Percentiles rank a stretch among this genome's conserved stretches.
Conservation (phyloP, 163 green algal genomes). For the Chlamydomonas reinhardtii region DNA sequence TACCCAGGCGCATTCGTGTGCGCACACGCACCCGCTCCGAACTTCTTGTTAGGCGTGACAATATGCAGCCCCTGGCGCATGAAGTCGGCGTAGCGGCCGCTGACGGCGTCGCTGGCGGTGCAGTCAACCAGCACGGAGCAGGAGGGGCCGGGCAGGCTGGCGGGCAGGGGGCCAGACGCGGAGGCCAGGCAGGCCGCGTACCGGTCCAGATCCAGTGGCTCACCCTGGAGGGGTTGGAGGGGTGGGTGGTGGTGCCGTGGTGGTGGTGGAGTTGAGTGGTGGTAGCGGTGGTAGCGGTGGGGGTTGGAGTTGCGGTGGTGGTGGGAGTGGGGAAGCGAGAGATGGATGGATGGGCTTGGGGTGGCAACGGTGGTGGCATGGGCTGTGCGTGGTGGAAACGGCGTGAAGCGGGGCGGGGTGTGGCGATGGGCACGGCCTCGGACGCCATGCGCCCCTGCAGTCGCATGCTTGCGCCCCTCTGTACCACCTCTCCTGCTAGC, state of each 20-base stretch:
- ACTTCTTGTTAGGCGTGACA: constrained; percentile 96
- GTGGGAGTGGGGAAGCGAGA: too few species aligned
- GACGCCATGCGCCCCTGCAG: too few species aligned
- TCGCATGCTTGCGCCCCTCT: too few species aligned
- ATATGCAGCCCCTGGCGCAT: constrained; percentile 82
- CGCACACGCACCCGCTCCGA: constrained; percentile 66
- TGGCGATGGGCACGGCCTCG: too few species aligned
- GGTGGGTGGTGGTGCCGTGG: too few species aligned
- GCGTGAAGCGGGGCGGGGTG: too few species aligned
- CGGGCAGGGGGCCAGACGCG: background rate
- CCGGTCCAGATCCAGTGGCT: constrained; percentile 56
- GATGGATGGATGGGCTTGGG: too few species aligned
- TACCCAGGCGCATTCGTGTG: too few species aligned
- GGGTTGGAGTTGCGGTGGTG: background rate
- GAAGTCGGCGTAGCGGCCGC: constrained; percentile 66
- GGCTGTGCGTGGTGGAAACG: background rate
- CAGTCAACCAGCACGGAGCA: constrained; percentile 78
- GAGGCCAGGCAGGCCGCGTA: constrained; percentile 64
- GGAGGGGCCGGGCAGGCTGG: background rate
- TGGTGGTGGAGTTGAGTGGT: background rate
- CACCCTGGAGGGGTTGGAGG: constrained; percentile 59
- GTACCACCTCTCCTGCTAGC: too few species aligned
- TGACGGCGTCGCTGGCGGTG: constrained; percentile 71
- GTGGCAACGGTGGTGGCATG: too few species aligned
- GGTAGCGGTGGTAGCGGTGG: background rate